Evolutionary conservation across 73 alveolate species (phyloP), one percentile per base, ranked within the genome.

Genomic region (Paramecium primaurelia): DNA sequence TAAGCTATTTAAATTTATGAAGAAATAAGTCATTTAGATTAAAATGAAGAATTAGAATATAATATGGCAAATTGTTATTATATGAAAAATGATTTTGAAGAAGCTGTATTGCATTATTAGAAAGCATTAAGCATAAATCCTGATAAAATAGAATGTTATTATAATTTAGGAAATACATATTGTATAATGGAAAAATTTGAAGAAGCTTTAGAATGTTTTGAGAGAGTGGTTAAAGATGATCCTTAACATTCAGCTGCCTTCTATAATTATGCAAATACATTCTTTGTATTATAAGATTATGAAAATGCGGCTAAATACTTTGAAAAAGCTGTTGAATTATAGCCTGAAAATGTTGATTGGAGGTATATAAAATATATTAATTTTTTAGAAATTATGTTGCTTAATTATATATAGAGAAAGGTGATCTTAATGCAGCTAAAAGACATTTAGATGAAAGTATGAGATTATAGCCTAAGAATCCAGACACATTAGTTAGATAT

Each of bases 261-360:
- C 86, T 96, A 96, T 60, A 96, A 96, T 59, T 95, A 95, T 44
- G 99, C 98, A 11, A 96, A 96, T 68, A 96, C 99, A 34, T 95
- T 71, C 89, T 96, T 93, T 93, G 96, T 96, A 93, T 60, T 85
- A 10, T 90, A 93, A 60, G 94, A 93, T 69, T 93, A 85, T 34
- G 96, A 96, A 25, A 94, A 95, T 16, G 99, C 99, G 11, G 93
- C 96, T 69, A 58, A 77, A 20, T 83, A 93, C 44, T 96, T 95
- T 83, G 93, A 90, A 54, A 71, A 96, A 26, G 99, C 99, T 4
- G 47, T 96, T 51, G 59, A 95, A 54, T 93, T 96, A 26, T 94
- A 96, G 64, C 99, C 99, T 14, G 96, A 94, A 87, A 86, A 94
- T 71, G 97, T 95, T 60, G 99, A 96, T 47, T 95, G 99, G 93